Percentiles rank a stretch among this genome's conserved stretches.
Conservation (phyloP, 345 rosid genomes). For the Abelmoschus esculentus region DNA sequence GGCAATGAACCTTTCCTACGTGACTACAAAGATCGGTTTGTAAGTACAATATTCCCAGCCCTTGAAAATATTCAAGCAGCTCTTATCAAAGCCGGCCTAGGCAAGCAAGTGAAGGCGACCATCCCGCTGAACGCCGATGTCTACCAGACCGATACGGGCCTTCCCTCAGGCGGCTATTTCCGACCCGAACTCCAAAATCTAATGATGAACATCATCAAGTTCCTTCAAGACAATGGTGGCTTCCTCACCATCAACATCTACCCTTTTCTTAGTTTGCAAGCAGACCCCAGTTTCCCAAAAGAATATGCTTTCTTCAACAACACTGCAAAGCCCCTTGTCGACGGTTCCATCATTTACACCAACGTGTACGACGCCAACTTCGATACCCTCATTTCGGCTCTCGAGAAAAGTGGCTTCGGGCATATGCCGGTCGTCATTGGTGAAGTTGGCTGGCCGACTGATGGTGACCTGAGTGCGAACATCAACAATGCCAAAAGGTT, state of each 20-base stretch:
- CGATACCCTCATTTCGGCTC: constrained; percentile 68
- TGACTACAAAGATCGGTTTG: constrained; percentile 50
- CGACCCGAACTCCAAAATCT: constrained; percentile 56
- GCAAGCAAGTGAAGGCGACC: constrained; percentile 65
- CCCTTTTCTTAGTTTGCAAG: constrained; percentile 4
- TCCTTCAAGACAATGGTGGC: constrained; percentile 31
- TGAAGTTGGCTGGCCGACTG: constrained; percentile 95
- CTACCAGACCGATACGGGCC: constrained; percentile 41
- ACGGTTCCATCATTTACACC: constrained; percentile 66
- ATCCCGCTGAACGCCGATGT: constrained; percentile 85
- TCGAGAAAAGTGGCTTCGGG: constrained; percentile 73
- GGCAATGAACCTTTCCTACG: constrained; percentile 94
- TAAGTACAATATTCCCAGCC: constrained; percentile 63
- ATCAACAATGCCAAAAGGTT: constrained; percentile 48
- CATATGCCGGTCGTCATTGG: constrained; percentile 70
- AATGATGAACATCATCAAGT: constrained; percentile 47
- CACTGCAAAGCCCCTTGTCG: constrained; percentile 48
- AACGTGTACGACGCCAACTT: constrained; percentile 89
- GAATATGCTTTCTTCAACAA: constrained; percentile 77
- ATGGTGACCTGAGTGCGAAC: constrained; percentile 63
- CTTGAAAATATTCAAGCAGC: constrained; percentile 85
- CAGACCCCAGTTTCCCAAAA: constrained; percentile 2
- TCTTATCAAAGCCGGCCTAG: constrained; percentile 82
- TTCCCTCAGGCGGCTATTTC: constrained; percentile 80
- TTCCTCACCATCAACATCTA: constrained; percentile 74